These are phyloP conservation scores for Chenopodium suecicum DNA, from an alignment of 148 eudicot species.

Conservation along the genomic window DNA sequence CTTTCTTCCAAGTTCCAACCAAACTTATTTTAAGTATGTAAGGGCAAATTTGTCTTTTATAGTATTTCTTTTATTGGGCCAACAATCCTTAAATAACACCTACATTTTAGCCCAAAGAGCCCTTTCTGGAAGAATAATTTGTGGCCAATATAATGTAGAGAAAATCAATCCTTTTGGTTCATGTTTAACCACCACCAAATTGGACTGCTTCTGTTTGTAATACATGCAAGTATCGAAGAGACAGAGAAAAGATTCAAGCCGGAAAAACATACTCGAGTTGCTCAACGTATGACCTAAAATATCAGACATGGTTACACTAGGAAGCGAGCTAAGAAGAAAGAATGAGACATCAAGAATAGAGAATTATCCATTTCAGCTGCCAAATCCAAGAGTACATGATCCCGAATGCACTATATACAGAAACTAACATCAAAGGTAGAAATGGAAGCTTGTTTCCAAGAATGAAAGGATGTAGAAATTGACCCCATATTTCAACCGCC, in stretches of 20 bases:
- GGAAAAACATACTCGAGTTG: background rate
- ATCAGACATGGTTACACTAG: background rate
- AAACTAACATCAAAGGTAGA: constrained; percentile 70
- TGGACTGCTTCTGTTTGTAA: background rate
- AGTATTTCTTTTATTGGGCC: no score
- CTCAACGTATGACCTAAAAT: background rate
- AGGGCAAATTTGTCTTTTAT: no score
- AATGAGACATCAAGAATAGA: constrained; percentile 29
- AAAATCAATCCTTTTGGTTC: no score
- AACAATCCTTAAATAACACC: no score
- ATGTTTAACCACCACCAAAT: no score
- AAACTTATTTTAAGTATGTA: no score
- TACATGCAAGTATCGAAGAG: background rate
- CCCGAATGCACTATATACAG: constrained; percentile 76
- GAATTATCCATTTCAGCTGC: constrained; percentile 61
- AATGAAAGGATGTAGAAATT: constrained; percentile 65
- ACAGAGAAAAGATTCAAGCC: background rate
- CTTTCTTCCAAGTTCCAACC: no score
- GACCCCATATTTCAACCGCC: constrained; percentile 76
- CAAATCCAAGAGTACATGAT: constrained; percentile 88
- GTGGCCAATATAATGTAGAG: no score
- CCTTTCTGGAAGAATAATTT: no score
- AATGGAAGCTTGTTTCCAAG: constrained; percentile 67
- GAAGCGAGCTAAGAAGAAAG: background rate
- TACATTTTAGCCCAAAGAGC: no score